These are phyloP conservation scores for Hymenoscyphus scutula DNA, from an alignment of 2,329 filamentous ascomycete genomes.

Conservation along the genomic window DNA sequence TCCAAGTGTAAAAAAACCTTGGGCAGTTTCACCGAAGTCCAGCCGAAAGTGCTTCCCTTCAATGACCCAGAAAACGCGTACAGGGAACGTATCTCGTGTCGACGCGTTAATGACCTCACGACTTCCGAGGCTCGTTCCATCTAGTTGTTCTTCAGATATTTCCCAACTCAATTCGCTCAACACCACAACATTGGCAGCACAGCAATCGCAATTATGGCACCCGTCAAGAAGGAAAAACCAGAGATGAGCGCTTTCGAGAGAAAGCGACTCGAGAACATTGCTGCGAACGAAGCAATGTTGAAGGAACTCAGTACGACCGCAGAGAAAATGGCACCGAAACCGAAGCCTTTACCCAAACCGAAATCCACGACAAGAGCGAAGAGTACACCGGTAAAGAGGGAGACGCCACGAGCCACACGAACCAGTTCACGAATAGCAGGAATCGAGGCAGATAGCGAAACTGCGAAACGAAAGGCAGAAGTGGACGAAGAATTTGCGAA, in stretches of 20 bases:
- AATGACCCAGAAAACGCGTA: background rate
- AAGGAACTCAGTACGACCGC: conserved; percentile 73
- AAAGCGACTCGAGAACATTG: conserved; percentile 81
- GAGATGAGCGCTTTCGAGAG: conserved; percentile 83
- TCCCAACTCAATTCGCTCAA: conserved; percentile 8
- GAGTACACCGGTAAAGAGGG: conserved; percentile 47
- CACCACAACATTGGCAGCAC: conserved; percentile 20
- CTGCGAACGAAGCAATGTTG: conserved; percentile 77
- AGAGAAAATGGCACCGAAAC: conserved; percentile 60
- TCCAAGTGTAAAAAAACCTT: background rate
- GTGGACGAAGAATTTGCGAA: conserved; percentile 57
- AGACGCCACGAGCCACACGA: conserved; percentile 50
- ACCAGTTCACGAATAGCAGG: conserved; percentile 59
- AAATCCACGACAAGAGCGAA: conserved; percentile 41
- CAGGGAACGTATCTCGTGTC: background rate
- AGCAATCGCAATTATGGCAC: conserved; percentile 43
- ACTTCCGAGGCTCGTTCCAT: background rate
- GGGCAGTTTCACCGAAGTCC: background rate
- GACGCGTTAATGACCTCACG: conserved; percentile 10
- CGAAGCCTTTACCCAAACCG: conserved; percentile 46
- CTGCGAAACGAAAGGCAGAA: conserved; percentile 66
- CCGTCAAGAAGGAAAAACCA: conserved; percentile 42
- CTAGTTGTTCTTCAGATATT: conserved; percentile 15
- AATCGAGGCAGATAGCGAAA: conserved; percentile 53
- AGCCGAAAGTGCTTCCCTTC: background rate